Conservation (phyloP, 768 basidiomycete genomes). For the Hygrocybe coccinea region DNA sequence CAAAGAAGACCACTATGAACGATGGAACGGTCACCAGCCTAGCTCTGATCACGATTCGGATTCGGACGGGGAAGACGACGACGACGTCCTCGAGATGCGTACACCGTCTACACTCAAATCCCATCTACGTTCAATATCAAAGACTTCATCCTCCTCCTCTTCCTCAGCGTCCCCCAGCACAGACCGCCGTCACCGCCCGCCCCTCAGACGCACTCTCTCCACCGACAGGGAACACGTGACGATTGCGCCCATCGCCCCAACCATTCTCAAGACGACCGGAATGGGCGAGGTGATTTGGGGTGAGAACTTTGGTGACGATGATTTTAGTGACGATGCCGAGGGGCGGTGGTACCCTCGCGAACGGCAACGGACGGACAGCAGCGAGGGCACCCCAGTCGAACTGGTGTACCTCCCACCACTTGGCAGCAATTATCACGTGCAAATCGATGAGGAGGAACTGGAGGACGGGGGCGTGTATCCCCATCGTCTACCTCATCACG, state of each 20-base stretch:
- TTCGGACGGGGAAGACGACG: constrained; percentile 31
- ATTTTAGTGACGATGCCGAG: constrained; percentile 16
- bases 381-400: constrained; percentile 51
- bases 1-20: constrained; percentile 51
- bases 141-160: constrained; percentile 41
- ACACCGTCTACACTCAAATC: constrained; percentile 12
- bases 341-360: constrained; percentile 13
- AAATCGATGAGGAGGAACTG: constrained; percentile 19
- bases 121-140: constrained; percentile 37
- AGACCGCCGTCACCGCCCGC: constrained; percentile 18
- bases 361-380: constrained; percentile 13
- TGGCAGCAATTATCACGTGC: constrained; percentile 34
- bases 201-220: constrained; percentile 24
- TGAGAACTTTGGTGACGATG: constrained; percentile 8
- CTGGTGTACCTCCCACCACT: constrained; percentile 65
- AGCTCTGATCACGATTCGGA: constrained; percentile 40
- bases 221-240: constrained; percentile 32
- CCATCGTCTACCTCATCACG: constrained; percentile 10
- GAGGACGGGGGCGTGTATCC: constrained; percentile 19
- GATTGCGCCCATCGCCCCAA: constrained; percentile 53
- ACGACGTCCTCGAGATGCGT: constrained; percentile 61
- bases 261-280: constrained; percentile 77
- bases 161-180: constrained; percentile 18
- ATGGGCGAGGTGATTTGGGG: constrained; percentile 34
- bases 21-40: constrained; percentile 41